phyloP scores from a whole-genome alignment of 441 rosid species.

The Geranium incanum region DNA sequence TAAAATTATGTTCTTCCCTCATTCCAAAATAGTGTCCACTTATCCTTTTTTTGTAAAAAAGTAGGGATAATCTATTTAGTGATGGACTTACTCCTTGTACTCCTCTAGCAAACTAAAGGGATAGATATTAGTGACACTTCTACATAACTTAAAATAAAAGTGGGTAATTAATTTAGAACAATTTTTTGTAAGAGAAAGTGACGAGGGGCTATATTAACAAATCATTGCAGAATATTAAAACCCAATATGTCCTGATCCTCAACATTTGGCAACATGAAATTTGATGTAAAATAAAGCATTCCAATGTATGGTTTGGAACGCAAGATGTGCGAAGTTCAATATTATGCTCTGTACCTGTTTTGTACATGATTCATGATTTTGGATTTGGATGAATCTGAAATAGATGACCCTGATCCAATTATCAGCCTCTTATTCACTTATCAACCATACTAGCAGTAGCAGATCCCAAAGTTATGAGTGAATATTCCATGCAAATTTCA shows the following conservation, averaged over 20 bases:
- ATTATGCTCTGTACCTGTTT: neutral
- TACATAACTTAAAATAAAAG: too few species aligned
- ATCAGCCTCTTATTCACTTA: neutral
- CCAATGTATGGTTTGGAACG: neutral
- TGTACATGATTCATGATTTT: neutral
- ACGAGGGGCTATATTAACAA: too few species aligned
- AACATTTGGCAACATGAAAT: neutral
- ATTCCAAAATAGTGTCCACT: too few species aligned
- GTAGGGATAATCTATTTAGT: too few species aligned
- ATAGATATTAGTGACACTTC: too few species aligned
- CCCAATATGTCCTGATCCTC: neutral
- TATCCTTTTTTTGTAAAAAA: too few species aligned
- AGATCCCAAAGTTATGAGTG: slow-evolving; percentile 6
- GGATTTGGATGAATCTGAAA: neutral
- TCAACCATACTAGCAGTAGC: neutral
- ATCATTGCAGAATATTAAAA: neutral
- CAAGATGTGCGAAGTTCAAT: neutral
- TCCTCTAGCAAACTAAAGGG: too few species aligned
- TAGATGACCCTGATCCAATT: neutral
- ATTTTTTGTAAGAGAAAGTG: too few species aligned
- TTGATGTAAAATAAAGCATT: neutral
- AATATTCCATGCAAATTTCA: neutral
- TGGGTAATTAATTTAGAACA: too few species aligned
- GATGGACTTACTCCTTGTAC: too few species aligned
- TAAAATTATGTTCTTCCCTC: too few species aligned